Evolutionary conservation across 768 basidiomycete genomes (phyloP), one percentile per base, ranked within the genome.

Genomic region (Hemileccinum rubropunctum): DNA sequence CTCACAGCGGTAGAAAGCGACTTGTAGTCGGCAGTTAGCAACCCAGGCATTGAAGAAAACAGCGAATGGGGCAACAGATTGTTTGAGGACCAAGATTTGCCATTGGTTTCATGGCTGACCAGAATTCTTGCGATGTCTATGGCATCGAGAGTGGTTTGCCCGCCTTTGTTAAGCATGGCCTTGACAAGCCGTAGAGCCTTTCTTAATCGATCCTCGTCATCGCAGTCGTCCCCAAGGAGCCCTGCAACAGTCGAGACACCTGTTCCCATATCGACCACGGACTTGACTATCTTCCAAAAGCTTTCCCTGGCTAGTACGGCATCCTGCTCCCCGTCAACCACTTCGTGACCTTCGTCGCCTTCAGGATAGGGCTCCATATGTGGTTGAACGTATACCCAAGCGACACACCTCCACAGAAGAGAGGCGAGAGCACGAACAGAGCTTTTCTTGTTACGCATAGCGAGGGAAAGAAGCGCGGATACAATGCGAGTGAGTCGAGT

Each of bases 311-410:
- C 56, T 39, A 61, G 42, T 23, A 50, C 49, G 32, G 60, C 45
- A 57, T 73, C 64, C 52, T 63, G 56, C 45, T 66, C 45, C 20
- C 56, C 54, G 9, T 46, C 53, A 21, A 49, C 57, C 17, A 42
- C 57, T 30, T 51, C 58, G 1, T 46, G 33, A 48, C 45, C 42
- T 20, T 65, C 66, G 15, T 63, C 63, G 6, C 58, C 63, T 33
- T 69, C 67, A 28, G 58, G 49, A 27, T 4, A 35, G 12, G 2
- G 30, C 21, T 52, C 58, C 27, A 62, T 65, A 6, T 76, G 73
- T 1, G 83, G 81, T 47, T 77, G 81, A 63, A 85, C 75, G 62
- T 81, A 89, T 11, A 73, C 76, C 87, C 86, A 90, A 6, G 75
- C 66, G 30, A 84, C 59, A 35, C 76, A 72, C 5, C 87, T 78